Base-by-base conservation (phyloP, 805 yeast species). In the Zygoascus bituminiphila region DNA sequence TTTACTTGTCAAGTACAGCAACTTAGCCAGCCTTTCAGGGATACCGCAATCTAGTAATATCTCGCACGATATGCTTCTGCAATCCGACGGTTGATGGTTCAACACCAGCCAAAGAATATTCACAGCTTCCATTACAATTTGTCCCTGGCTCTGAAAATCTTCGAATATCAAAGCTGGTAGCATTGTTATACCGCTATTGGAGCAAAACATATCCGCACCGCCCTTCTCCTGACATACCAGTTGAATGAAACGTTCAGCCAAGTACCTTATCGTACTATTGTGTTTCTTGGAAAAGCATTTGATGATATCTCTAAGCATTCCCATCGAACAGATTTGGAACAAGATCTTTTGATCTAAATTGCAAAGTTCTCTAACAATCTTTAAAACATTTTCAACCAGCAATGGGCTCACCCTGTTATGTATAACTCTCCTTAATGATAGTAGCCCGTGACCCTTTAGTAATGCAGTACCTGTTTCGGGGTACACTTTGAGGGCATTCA, bases 351-450 rank as follows among this genome's bases (percentile, higher is more conserved):
- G 22, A 25, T 41, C 44, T 8, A 24, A n/a, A 5, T 24, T 41
- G 36, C 44, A 41, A 12, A 41, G 33, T 12, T 15, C 25, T 15
- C 10, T 24, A 25, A 41, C 25, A 25, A 41, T 19, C n/a, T 24
- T 9, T 5, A 41, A 15, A 12, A 25, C 26, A 17, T 25, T 26
- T 5, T 15, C 26, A 19, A 21, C 23, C 4, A 12, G 14, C 8
- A 10, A 12, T 6, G 9, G 7, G 19, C 14, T 24, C n/a, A 15
- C 4, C 44, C 26, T 41, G 44, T 22, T 25, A n/a, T 25, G 31
- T 12, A 60, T 44, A 2, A 52, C 33, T 22, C 56, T 60, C 21
- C 57, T 31, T 3, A 58, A 24, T 1, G 59, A 56, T 19, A 60
- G 25, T n/a, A 59, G 39, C 5, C 60, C 59, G 39, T 56, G 59